Percentiles rank a stretch among this genome's conserved stretches.
These are phyloP conservation scores for Hypoxylon sp. DNA, from an alignment of 2,329 filamentous ascomycete species.

Conservation along the genomic window DNA sequence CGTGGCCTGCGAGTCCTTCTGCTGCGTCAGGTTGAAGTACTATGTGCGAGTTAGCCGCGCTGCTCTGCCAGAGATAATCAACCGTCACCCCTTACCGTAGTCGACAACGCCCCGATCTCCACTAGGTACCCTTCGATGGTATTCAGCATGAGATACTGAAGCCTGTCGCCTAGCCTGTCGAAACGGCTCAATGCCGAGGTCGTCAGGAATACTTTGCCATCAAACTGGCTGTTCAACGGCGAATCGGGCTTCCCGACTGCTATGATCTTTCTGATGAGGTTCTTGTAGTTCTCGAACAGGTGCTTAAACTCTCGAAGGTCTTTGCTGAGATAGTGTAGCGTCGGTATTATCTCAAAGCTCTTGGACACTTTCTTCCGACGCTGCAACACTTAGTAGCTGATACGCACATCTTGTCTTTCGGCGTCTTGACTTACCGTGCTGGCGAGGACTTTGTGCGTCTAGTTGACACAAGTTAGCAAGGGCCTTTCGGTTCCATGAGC, in stretches of 20 bases:
- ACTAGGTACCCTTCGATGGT: conserved; percentile 69
- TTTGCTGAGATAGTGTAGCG: conserved; percentile 66
- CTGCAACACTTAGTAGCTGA: conserved; percentile 31
- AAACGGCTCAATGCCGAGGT: conserved; percentile 64
- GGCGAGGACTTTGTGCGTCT: conserved; percentile 49
- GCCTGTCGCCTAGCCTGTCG: conserved; percentile 64
- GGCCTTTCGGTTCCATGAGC: conserved; percentile 5
- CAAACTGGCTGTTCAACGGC: conserved; percentile 6
- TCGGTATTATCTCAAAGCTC: conserved; percentile 62
- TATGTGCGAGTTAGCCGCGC: conserved; percentile 42
- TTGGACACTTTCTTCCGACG: conserved; percentile 49
- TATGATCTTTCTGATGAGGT: conserved; percentile 66
- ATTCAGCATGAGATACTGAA: conserved; percentile 67
- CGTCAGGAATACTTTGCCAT: conserved; percentile 46
- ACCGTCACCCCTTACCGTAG: conserved; percentile 59
- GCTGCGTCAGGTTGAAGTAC: conserved; percentile 81
- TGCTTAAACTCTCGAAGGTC: conserved; percentile 67
- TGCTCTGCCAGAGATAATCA: background rate
- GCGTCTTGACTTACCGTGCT: conserved; percentile 44
- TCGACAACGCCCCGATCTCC: conserved; percentile 74
- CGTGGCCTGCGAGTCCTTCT: conserved; percentile 76
- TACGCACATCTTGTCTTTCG: background rate
- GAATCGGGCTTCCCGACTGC: conserved; percentile 47
- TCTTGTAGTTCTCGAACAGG: conserved; percentile 67
- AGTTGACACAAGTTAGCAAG: conserved; percentile 22